Conservation (phyloP, 2,329 filamentous ascomycete genomes). For the Trichoderma citrinoviride region DNA sequence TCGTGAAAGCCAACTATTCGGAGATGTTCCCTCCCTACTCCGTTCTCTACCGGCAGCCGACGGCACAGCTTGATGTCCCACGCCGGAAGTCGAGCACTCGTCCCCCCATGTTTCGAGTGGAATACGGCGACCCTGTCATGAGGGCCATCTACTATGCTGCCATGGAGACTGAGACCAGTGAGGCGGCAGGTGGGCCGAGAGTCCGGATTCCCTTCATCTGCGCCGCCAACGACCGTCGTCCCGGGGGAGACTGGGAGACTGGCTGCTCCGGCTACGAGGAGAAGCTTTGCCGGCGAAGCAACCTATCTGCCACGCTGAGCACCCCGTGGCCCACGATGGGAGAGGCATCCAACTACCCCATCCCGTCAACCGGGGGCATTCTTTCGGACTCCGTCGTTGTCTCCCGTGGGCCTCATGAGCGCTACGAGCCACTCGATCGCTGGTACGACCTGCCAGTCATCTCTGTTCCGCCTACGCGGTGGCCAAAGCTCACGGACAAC, state of each 20-base stretch:
- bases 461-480: conserved; percentile 67
- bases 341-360: conserved; percentile 61
- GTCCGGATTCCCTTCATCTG: conserved; percentile 64
- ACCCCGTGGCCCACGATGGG: conserved; percentile 54
- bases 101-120: conserved; percentile 51
- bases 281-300: conserved; percentile 71
- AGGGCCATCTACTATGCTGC: conserved; percentile 56
- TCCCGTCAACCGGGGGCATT: conserved; percentile 67
- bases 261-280: conserved; percentile 54
- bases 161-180: conserved; percentile 39
- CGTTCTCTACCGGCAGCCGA: conserved; percentile 53
- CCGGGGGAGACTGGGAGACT: conserved; percentile 79
- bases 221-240: conserved; percentile 70
- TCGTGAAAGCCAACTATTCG: conserved; percentile 57
- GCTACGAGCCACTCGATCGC: conserved; percentile 55
- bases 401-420: conserved; percentile 67
- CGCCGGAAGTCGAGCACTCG: conserved; percentile 36
- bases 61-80: conserved; percentile 45
- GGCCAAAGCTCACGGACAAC: conserved; percentile 68
- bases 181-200: conserved; percentile 34
- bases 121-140: conserved; percentile 58
- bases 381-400: conserved; percentile 70
- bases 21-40: conserved; percentile 57
- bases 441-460: conserved; percentile 67
- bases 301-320: conserved; percentile 65